Evolutionary conservation across 768 basidiomycete species (phyloP), one percentile per base, ranked within the genome.

Genomic region (Lactarius vividus): DNA sequence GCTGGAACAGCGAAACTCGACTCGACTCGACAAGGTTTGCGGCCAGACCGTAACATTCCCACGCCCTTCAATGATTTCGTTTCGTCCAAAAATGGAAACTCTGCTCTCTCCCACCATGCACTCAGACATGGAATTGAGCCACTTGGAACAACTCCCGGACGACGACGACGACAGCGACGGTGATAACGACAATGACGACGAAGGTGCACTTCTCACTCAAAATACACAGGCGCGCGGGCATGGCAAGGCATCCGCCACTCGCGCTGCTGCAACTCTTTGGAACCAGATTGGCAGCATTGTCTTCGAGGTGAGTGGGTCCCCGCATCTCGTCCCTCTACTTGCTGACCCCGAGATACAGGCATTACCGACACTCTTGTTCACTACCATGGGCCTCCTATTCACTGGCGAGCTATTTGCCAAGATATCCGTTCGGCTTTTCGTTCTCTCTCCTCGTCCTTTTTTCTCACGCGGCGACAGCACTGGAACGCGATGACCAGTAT

Each of bases 401-500:
- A 96, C 96, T 2, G 96, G 97, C 18, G 89, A 95, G 74, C 83
- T 98, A 1, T 78, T 99, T 35, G 89, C 94, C 75, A 86, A 87
- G 68, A 86, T 98, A 61, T 90, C 95, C 62, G 93, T 94, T 68
- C 68, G 77, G 67, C 1, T 84, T 79, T n/a, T 13, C 4, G 8
- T 46, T 49, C 29, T 46, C 42, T 11, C 44, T 33, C 37, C 37
- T 44, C 39, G 29, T 18, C 1, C 16, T 0, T n/a, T 44, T 16
- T 16, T 35, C 64, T 58, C 10, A 63, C 62, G 3, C 33, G 62
- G 6, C 1, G 3, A 23, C 65, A 96, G 92, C 86, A 81, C 62
- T 98, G 95, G 95, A 82, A 80, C 68, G 94, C 96, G 37, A 95
- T 99, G 85, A 81, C 82, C 57, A 84, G 90, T 49, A 87, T 98